A percentile compares a stretch with the other conserved stretches of the same genome.
Evolutionary conservation across 169 alveolate species (phyloP).

Genomic region (Plasmodium falciparum): DNA sequence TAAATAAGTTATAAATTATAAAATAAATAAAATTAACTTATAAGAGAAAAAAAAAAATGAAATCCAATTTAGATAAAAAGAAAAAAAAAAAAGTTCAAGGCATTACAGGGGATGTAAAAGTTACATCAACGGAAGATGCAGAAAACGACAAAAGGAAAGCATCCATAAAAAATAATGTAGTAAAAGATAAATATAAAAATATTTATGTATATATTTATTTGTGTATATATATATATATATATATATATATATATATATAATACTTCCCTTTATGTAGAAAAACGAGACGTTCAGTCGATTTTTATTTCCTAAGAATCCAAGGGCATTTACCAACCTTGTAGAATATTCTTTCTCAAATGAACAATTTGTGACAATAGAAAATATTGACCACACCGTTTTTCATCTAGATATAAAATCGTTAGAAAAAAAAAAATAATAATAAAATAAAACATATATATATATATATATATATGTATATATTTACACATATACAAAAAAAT

Average conservation of each 20-base stretch:
- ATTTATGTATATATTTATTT: constrained; percentile 15
- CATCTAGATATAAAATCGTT: constrained; percentile 70
- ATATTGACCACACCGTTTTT: constrained; percentile 72
- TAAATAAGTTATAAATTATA: too few relatives aligned
- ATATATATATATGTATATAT: not conserved
- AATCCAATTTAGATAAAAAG: constrained; percentile 48
- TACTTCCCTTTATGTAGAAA: constrained; percentile 13
- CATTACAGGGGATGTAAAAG: constrained; percentile 12
- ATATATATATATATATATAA: constrained; percentile 1
- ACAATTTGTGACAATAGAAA: constrained; percentile 38
- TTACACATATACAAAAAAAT: not conserved
- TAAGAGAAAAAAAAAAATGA: constrained; percentile 8
- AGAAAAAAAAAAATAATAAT: constrained; percentile 6
- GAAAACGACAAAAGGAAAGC: constrained; percentile 29
- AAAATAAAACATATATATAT: not conserved
- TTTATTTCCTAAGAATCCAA: constrained; percentile 73
- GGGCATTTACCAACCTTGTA: constrained; percentile 49
- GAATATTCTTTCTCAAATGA: constrained; percentile 72
- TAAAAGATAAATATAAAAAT: constrained; percentile 8
- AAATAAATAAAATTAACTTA: too few relatives aligned
- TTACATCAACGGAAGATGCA: constrained; percentile 10
- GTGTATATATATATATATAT: not conserved
- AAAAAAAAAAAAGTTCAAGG: constrained; percentile 51
- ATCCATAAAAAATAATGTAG: constrained; percentile 25
- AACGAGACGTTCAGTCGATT: constrained; percentile 62